Percentiles rank a stretch among this genome's conserved stretches.
phyloP scores from a whole-genome alignment of 176 grass and related monocot genomes.

The Carex kokanica region DNA sequence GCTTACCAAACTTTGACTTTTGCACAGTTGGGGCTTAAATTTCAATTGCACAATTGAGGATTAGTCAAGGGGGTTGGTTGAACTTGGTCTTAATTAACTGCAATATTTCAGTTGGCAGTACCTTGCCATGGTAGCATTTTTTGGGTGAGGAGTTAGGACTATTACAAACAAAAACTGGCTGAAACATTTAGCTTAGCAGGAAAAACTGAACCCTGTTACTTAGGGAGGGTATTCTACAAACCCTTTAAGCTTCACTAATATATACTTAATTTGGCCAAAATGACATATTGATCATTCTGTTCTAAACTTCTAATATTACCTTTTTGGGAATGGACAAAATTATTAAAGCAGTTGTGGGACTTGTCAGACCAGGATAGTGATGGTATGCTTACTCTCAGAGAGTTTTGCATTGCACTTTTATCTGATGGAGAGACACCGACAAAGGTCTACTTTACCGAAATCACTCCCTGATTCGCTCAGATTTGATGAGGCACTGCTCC shows the following conservation, averaged over 20 bases:
- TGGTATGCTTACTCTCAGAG: constrained; percentile 98
- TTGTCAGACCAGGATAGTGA: constrained; percentile 99
- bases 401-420: constrained; percentile 96
- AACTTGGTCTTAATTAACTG: not conserved
- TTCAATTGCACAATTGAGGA: not conserved
- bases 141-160: not conserved
- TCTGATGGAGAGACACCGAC: constrained; percentile 91
- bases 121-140: not conserved
- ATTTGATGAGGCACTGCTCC: constrained; percentile 70
- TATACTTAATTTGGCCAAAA: not conserved
- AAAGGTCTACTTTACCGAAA: constrained; percentile 67
- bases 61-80: not conserved
- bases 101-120: not conserved
- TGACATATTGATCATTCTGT: constrained; percentile 9
- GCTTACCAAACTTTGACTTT: not conserved
- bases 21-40: not conserved
- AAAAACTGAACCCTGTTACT: not conserved
- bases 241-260: not conserved
- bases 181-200: not conserved
- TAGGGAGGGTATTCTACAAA: not conserved
- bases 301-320: constrained; percentile 16
- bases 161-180: not conserved
- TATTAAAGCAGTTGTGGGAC: constrained; percentile 97
- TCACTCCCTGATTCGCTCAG: constrained; percentile 67
- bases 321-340: constrained; percentile 44